Conservation (phyloP, 495 filamentous ascomycete species). For the Pyronema domesticum region DNA sequence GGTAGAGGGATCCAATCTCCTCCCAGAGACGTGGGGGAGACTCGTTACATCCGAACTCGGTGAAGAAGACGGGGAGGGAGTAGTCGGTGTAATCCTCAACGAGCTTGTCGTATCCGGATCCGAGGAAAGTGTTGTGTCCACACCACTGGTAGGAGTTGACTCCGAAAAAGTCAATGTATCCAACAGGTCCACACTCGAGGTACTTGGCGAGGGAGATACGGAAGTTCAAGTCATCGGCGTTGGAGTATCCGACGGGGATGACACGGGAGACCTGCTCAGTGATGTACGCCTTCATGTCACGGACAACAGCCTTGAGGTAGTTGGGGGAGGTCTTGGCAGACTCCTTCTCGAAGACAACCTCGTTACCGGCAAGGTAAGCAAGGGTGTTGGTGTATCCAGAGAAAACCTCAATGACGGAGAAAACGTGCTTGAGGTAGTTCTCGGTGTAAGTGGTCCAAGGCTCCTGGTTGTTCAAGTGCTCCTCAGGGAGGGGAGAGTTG, state of each 20-base stretch:
- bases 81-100: slow-evolving; percentile 79
- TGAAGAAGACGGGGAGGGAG: slow-evolving; percentile 93
- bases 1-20: slow-evolving; percentile 70
- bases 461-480: slow-evolving; percentile 26
- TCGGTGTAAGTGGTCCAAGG: slow-evolving; percentile 25
- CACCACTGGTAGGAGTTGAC: slow-evolving; percentile 87
- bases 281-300: slow-evolving; percentile 67
- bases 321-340: slow-evolving; percentile 52
- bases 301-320: slow-evolving; percentile 67
- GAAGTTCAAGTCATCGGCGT: slow-evolving; percentile 60
- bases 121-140: slow-evolving; percentile 56
- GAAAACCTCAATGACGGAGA: slow-evolving; percentile 55
- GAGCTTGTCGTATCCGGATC: slow-evolving; percentile 77
- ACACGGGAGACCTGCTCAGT: slow-evolving; percentile 28
- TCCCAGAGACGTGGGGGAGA: slow-evolving; percentile 61
- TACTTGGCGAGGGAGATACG: slow-evolving; percentile 78
- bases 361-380: slow-evolving; percentile 60
- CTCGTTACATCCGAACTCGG: slow-evolving; percentile 87
- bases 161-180: slow-evolving; percentile 90
- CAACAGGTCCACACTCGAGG: slow-evolving; percentile 92
- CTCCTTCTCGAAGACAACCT: slow-evolving; percentile 49
- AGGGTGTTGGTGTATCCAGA: slow-evolving; percentile 52
- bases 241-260: slow-evolving; percentile 32
- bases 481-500: slow-evolving; percentile 33
- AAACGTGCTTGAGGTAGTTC: slow-evolving; percentile 49